A percentile compares a stretch with the other conserved stretches of the same genome.
Evolutionary conservation across 768 basidiomycete species (phyloP).

Genomic region (Tephrocybe sp.): DNA sequence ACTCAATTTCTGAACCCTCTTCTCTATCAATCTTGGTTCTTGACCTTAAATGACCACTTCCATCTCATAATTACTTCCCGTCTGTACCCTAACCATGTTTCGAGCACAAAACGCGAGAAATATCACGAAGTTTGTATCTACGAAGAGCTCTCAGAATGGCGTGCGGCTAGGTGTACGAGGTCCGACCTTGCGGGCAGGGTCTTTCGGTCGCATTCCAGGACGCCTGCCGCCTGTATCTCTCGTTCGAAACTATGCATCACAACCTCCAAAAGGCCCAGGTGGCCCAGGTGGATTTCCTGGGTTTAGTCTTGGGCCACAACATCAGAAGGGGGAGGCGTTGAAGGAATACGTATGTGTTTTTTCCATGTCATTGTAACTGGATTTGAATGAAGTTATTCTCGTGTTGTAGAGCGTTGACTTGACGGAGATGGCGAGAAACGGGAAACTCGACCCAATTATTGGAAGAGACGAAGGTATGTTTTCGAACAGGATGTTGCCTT

Average conservation of each 20-base stretch:
- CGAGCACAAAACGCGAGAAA: conserved; percentile 2
- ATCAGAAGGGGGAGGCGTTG: conserved; percentile 81
- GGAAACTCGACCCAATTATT: conserved; percentile 90
- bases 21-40: background rate
- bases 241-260: conserved; percentile 42
- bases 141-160: conserved; percentile 1
- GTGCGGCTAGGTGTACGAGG: conserved; percentile 10
- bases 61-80: background rate
- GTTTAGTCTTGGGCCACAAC: conserved; percentile 57
- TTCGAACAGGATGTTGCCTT: background rate
- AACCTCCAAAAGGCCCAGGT: conserved; percentile 36
- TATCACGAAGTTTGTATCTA: background rate
- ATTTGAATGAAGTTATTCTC: background rate
- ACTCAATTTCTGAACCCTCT: background rate
- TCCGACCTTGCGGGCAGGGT: conserved; percentile 8
- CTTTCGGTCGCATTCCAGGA: conserved; percentile 3
- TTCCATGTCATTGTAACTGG: no score
- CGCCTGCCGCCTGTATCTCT: conserved; percentile 6
- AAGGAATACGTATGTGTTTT: conserved; percentile 62
- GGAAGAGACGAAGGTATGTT: conserved; percentile 78
- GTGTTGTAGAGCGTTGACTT: conserved; percentile 69
- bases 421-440: conserved; percentile 79
- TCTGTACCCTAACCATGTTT: no score
- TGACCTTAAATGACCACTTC: conserved; percentile 1
- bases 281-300: conserved; percentile 57